Percentiles rank a stretch among this genome's conserved stretches.
Conservation (phyloP, 73 alveolate species). For the Tetrahymena borealis region DNA sequence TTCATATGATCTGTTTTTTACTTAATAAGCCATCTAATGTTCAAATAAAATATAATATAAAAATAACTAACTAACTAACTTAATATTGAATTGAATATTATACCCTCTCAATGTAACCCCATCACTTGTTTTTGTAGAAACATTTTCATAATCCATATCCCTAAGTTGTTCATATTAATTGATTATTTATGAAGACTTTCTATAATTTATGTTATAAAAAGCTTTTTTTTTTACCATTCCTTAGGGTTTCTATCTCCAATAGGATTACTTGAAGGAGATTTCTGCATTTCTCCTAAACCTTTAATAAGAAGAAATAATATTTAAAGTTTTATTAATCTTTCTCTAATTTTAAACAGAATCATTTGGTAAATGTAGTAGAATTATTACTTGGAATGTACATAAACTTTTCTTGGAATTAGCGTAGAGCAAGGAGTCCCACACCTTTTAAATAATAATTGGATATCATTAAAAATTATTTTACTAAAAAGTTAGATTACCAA, state of each 20-base stretch:
- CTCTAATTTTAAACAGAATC: neutral
- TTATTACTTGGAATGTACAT: too few relatives aligned
- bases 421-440: too few relatives aligned
- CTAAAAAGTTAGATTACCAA: too few relatives aligned
- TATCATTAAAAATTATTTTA: too few relatives aligned
- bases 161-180: too few relatives aligned
- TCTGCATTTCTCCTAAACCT: neutral
- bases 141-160: neutral
- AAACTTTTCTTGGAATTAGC: too few relatives aligned
- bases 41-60: neutral
- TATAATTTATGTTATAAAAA: too few relatives aligned
- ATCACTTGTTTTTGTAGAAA: neutral
- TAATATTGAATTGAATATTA: neutral
- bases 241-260: neutral
- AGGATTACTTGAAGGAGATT: neutral
- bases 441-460: too few relatives aligned
- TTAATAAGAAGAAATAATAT: neutral
- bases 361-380: too few relatives aligned
- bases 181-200: too few relatives aligned
- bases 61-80: too few relatives aligned
- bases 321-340: neutral
- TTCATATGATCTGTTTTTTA: neutral
- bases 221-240: neutral
- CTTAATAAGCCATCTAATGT: slow-evolving; percentile 22
- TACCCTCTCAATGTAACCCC: neutral